Percentiles rank a stretch among this genome's conserved stretches.
These are phyloP conservation scores for Acacia acuminata DNA, from an alignment of 306 rosid genomes.

Conservation along the genomic window DNA sequence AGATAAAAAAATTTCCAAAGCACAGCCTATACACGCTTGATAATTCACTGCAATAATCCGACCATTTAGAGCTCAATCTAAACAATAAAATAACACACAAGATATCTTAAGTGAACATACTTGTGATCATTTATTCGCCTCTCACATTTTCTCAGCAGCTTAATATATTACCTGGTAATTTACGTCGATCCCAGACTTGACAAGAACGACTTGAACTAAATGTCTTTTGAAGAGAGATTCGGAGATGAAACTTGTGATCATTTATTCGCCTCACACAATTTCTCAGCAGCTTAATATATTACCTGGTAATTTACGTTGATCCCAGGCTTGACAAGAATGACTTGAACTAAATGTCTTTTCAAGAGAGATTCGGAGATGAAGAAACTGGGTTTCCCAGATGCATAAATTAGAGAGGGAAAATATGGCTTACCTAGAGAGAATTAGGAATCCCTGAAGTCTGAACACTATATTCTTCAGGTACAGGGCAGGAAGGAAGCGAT, in stretches of 20 bases:
- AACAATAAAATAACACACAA: not conserved
- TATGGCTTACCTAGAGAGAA: too few species aligned
- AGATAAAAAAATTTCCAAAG: not conserved
- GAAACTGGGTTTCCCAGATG: too few species aligned
- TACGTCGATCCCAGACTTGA: slow-evolving; percentile 7
- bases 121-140: not conserved
- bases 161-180: slow-evolving; percentile 28
- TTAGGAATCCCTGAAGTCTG: too few species aligned
- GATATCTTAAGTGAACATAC: not conserved
- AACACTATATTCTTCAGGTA: slow-evolving; percentile 35
- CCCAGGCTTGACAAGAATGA: too few species aligned
- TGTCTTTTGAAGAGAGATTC: too few species aligned
- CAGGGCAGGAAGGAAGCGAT: slow-evolving; percentile 30
- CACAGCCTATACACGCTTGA: not conserved
- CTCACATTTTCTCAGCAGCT: not conserved
- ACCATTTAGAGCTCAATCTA: not conserved
- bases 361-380: too few species aligned
- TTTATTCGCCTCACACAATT: too few species aligned
- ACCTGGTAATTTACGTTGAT: too few species aligned
- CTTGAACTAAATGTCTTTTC: too few species aligned
- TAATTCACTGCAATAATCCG: not conserved
- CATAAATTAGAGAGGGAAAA: too few species aligned
- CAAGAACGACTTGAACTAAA: not conserved
- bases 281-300: too few species aligned
- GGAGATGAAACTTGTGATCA: too few species aligned